Evolutionary conservation across 306 rosid genomes (phyloP).

Genomic region (Trifolium repens): DNA sequence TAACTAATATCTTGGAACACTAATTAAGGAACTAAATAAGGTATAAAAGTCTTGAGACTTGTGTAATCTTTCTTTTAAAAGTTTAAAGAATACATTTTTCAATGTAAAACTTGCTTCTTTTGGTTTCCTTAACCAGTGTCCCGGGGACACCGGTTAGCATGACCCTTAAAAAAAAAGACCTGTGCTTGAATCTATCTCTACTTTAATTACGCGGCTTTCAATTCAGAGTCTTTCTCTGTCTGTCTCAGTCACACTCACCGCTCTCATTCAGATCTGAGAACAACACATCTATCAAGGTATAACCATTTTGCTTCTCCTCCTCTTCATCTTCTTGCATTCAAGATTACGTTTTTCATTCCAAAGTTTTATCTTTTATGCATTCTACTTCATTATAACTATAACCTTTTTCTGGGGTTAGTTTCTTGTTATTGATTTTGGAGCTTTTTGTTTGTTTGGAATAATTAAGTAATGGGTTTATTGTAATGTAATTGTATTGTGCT

Average conservation of each 20-base stretch:
- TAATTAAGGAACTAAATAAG: too few relatives aligned
- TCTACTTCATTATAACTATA: neutral
- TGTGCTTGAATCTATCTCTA: neutral
- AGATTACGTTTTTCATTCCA: neutral
- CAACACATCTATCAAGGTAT: slow-evolving; percentile 32
- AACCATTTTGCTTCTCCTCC: slow-evolving; percentile 26
- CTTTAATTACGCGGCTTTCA: slow-evolving; percentile 17
- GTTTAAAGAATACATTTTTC: too few relatives aligned
- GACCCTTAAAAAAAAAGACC: neutral
- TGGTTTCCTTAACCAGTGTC: too few relatives aligned
- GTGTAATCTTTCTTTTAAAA: too few relatives aligned
- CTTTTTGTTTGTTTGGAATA: neutral
- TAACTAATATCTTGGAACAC: too few relatives aligned
- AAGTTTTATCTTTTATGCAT: neutral
- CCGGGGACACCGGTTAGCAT: too few relatives aligned
- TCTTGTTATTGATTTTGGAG: neutral
- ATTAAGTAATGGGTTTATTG: slow-evolving; percentile 14
- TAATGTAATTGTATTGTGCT: neutral
- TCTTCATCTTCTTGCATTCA: neutral
- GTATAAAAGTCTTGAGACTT: too few relatives aligned
- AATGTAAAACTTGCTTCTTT: too few relatives aligned
- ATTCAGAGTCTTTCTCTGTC: slow-evolving; percentile 28
- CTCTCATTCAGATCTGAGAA: slow-evolving; percentile 41
- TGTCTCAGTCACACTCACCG: neutral
- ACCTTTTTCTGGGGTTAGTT: slow-evolving; percentile 6